phyloP scores from a whole-genome alignment of 2,329 filamentous ascomycete species.

The Penicillium sp. region DNA sequence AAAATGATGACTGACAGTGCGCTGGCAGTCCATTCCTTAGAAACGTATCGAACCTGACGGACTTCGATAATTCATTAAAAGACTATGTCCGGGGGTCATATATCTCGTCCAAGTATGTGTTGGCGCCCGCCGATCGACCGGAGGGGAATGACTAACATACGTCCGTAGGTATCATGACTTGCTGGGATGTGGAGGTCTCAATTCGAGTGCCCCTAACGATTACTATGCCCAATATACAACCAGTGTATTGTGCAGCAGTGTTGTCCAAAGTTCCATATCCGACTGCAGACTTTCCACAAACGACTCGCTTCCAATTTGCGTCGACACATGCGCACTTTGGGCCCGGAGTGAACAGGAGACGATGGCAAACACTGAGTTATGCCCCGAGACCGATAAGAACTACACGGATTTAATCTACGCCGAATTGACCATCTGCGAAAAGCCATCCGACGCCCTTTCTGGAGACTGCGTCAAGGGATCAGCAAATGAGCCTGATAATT shows the following conservation, averaged over 20 bases:
- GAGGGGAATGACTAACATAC: constrained; percentile 5
- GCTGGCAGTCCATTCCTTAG: constrained; percentile 73
- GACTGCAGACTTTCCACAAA: constrained; percentile 65
- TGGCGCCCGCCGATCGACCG: not conserved
- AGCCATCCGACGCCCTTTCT: constrained; percentile 76
- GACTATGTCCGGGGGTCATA: constrained; percentile 74
- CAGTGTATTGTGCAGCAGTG: constrained; percentile 86
- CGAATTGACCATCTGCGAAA: constrained; percentile 85
- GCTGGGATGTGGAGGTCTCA: constrained; percentile 75
- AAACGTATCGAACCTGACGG: constrained; percentile 70
- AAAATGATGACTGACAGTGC: constrained; percentile 27
- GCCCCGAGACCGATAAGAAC: constrained; percentile 63
- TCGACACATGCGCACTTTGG: constrained; percentile 74
- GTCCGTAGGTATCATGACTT: constrained; percentile 70
- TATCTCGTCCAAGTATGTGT: constrained; percentile 70
- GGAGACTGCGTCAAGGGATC: constrained; percentile 71
- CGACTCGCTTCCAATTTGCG: constrained; percentile 75
- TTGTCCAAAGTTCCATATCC: constrained; percentile 82
- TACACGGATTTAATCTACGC: constrained; percentile 77
- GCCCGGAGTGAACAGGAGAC: constrained; percentile 80
- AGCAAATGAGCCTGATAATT: constrained; percentile 80
- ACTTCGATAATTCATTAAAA: constrained; percentile 73
- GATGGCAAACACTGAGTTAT: constrained; percentile 70
- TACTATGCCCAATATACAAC: constrained; percentile 93
- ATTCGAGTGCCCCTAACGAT: constrained; percentile 73